Conservation (phyloP, 2,329 filamentous ascomycete genomes). For the Clarireedia homoeocarpa region DNA sequence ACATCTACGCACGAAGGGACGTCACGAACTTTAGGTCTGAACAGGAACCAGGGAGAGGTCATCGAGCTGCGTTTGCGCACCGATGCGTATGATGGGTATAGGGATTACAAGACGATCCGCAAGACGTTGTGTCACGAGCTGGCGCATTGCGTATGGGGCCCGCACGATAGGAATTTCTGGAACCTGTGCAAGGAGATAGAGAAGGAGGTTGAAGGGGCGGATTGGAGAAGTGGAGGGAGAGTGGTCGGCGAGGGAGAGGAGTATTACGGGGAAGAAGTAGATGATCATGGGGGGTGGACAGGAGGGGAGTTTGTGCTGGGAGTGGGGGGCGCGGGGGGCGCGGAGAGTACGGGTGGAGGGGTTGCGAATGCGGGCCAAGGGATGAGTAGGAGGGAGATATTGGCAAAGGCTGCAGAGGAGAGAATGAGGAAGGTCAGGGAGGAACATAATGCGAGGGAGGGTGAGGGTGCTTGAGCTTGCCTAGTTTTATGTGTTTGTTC, state of each 20-base stretch:
- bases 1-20: conserved; percentile 59
- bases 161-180: conserved; percentile 87
- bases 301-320: conserved; percentile 73
- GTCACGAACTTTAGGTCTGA: conserved; percentile 76
- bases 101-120: conserved; percentile 86
- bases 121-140: conserved; percentile 93
- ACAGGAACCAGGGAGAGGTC: conserved; percentile 78
- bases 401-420: conserved; percentile 68
- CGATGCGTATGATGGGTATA: conserved; percentile 87
- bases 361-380: conserved; percentile 28
- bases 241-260: conserved; percentile 52
- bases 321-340: conserved; percentile 37
- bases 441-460: neutral
- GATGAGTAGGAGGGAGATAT: conserved; percentile 64
- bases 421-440: conserved; percentile 26
- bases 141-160: conserved; percentile 79
- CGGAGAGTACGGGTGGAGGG: conserved; percentile 27
- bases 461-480: neutral
- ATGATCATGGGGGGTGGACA: conserved; percentile 69
- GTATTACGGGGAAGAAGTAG: conserved; percentile 43
- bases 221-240: conserved; percentile 68
- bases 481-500: neutral
- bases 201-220: conserved; percentile 69
- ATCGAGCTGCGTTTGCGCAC: conserved; percentile 89
- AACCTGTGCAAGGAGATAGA: conserved; percentile 81